These are phyloP conservation scores for Mycena capillaripes DNA, from an alignment of 768 basidiomycete species.

Conservation along the genomic window DNA sequence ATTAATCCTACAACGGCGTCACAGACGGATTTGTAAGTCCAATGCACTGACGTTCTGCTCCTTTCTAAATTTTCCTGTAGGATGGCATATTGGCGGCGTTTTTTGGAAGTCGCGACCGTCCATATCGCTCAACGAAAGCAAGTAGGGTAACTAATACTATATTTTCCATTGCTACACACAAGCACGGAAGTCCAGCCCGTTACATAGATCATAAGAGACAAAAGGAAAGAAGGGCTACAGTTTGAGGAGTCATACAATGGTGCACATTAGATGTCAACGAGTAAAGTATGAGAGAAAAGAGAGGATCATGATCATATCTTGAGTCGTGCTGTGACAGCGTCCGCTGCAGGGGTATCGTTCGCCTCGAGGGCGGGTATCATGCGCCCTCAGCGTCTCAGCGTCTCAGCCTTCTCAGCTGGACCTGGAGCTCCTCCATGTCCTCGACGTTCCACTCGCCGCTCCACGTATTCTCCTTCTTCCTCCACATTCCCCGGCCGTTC, in stretches of 20 bases:
- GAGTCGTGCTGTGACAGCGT: conserved; percentile 2
- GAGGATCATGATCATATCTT: conserved; percentile 1
- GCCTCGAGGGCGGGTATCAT: background rate
- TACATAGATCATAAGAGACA: background rate
- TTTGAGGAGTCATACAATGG: conserved; percentile 10
- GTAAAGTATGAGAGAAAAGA: conserved; percentile 12
- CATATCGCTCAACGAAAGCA: background rate
- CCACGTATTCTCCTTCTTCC: conserved; percentile 46
- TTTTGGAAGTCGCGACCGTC: background rate
- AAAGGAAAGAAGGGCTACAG: conserved; percentile 26
- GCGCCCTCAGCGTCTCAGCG: conserved; percentile 9
- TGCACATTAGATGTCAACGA: conserved; percentile 10
- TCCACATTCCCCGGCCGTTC: conserved; percentile 34
- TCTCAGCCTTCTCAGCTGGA: conserved; percentile 16
- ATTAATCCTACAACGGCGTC: background rate
- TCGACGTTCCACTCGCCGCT: conserved; percentile 52
- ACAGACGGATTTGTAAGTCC: background rate
- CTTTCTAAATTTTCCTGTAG: background rate
- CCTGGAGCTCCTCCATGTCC: conserved; percentile 42
- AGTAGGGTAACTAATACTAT: background rate
- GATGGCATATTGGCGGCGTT: background rate
- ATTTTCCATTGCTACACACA: conserved; percentile 21
- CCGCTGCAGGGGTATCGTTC: background rate
- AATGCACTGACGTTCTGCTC: background rate
- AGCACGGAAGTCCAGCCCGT: conserved; percentile 23